Evolutionary conservation across 257 asterid species (phyloP).

Genomic region (Marsdenia floribunda): DNA sequence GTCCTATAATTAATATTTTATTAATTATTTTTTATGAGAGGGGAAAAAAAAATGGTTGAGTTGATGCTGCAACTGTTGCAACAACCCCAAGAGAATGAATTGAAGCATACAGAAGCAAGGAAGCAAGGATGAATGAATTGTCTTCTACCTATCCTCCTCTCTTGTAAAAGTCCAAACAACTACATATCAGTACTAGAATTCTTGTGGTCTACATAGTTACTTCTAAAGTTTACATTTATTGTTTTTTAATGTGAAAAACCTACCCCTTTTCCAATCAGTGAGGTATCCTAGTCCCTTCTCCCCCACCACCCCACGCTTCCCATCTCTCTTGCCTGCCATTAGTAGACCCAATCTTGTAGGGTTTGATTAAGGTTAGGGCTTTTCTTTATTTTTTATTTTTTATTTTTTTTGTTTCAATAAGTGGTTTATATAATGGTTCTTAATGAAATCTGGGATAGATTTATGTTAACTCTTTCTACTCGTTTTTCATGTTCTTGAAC

Average conservation of each 20-base stretch:
- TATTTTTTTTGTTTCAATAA: not conserved
- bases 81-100: not conserved
- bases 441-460: not conserved
- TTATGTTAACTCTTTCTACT: not conserved
- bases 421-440: not conserved
- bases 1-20: no score
- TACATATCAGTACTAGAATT: not conserved
- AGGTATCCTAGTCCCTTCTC: not conserved
- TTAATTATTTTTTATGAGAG: no score
- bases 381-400: no score
- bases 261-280: not conserved
- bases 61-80: not conserved
- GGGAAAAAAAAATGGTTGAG: no score
- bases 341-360: not conserved
- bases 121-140: not conserved
- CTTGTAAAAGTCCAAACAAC: not conserved
- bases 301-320: no score
- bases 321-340: not conserved
- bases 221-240: not conserved
- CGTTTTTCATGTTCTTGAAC: conserved; percentile 1
- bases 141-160: not conserved
- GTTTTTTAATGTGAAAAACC: conserved; percentile 7
- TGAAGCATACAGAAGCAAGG: not conserved
- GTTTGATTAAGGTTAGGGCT: not conserved
- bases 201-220: not conserved